phyloP scores from a whole-genome alignment of 176 grass and related monocot genomes.

The Hsuehochloa calcarea region DNA sequence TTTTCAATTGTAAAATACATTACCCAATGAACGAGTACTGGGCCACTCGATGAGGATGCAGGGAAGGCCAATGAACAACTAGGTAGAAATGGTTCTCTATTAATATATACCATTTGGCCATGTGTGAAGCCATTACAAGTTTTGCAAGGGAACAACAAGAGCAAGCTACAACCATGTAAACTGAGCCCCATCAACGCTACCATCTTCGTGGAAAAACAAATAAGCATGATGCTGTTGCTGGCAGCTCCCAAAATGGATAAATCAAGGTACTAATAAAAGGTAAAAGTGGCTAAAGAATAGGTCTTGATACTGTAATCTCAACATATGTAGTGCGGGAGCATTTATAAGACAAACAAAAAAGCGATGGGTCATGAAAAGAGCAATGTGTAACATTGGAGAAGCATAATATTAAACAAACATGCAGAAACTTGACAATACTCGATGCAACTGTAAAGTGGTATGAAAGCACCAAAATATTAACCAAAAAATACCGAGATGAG shows the following conservation, averaged over 20 bases:
- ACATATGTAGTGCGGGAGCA: background rate
- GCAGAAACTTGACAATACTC: background rate
- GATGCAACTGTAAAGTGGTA: background rate
- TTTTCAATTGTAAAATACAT: background rate
- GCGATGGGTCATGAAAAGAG: background rate
- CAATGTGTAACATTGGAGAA: background rate
- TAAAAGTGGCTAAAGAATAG: background rate
- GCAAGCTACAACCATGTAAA: background rate
- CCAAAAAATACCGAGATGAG: background rate
- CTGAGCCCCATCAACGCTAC: background rate
- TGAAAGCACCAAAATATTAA: background rate
- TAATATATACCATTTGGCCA: background rate
- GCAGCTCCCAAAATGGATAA: background rate
- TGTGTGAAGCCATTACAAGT: background rate
- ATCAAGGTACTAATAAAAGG: background rate
- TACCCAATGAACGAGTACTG: background rate
- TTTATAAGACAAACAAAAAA: background rate
- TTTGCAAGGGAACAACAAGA: background rate
- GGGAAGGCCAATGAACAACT: background rate
- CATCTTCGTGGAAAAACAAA: background rate
- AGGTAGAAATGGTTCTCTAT: slow-evolving; percentile 1
- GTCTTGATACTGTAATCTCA: background rate
- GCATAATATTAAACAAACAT: background rate
- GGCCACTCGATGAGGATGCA: background rate
- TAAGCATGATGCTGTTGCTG: background rate